Evolutionary conservation across 2,329 filamentous ascomycete genomes (phyloP), one percentile per base, ranked within the genome.

Genomic region (Cladosporium sp.): DNA sequence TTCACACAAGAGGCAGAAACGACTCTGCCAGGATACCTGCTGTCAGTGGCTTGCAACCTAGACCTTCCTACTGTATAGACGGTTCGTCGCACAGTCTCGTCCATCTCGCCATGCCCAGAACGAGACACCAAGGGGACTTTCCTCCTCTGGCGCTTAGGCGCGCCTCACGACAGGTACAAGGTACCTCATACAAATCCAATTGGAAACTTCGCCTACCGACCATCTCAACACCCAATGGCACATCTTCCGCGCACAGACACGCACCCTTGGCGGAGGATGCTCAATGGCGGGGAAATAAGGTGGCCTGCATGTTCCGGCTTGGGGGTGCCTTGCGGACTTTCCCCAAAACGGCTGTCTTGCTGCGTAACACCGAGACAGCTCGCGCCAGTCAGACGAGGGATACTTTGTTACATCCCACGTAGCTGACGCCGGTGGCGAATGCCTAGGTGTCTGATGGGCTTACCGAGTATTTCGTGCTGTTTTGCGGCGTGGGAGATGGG

Each of bases 381-480:
- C 24, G 42, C 42, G 15, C 51, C 51, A 54, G 37, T 54, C 22
- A 44, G 25, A 19, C 15, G 39, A 28, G 19, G 17, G 51, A 35
- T 54, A 54, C 51, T 22, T 44, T 20, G 51, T 44, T 54, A 54
- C 51, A 35, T 45, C 39, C 25, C 37, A 40, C 37, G 51, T 25
- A 35, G 51, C 51, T 54, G 25, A 44, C 35, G 49, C 35, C n/a
- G 49, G 42, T 42, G 51, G 51, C 50, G 39, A 15, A 15, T 45
- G 35, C 22, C 20, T n/a, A 34, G 28, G 47, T 20, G 22, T 25
- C 15, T 25, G 34, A 28, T 20, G 24, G 24, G 17, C 25, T 25
- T 20, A 17, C 17, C 20, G 24, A 28, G n/a, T 25, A 12, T 35
- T 35, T 34, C 17, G 45, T 28, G 22, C 19, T 42, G 13, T 28